Base-by-base conservation (phyloP, 2,329 filamentous ascomycete genomes). In the Chrysoporthe cubensis region DNA sequence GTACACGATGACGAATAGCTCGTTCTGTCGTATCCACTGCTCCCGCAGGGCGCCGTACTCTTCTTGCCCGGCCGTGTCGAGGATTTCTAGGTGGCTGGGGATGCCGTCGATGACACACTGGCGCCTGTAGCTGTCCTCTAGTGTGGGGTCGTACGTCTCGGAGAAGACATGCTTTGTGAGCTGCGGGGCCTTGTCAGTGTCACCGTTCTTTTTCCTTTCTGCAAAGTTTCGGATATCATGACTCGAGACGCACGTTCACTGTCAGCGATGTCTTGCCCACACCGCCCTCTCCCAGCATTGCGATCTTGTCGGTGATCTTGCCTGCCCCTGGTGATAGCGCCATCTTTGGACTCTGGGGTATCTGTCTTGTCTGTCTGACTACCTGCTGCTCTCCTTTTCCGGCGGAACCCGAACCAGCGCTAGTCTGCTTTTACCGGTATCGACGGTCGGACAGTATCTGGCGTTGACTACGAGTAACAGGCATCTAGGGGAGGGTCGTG, bases 11-110 rank as follows among this genome's bases (percentile, higher is more conserved):
- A 69, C 65, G 52, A 69, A 69, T 21, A 69, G 68, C 65, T 69
- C 68, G 57, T 66, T 69, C 57, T 69, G 65, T n/a, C 68, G 65
- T 64, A 69, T 69, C 68, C 68, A 69, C 34, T 69, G 68, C 52
- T 69, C 68, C 34, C 68, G 65, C 62, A 69, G 65, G 32, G 68
- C 68, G 1, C 65, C 66, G 62, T 67, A 69, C 62, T 69, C 68
- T 32, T 69, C 68, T 65, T 69, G 68, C 6, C 68, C 68, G 37
- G 68, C 68, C 26, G 68, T 69, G 62, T 69, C 68, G 43, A 69
- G 68, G 44, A 69, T 69, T 50, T 69, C 68, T 44, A 69, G 42
- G 43, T 67, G 65, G 37, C 65, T 65, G 26, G 68, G 61, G 40
- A 62, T 63, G 43, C 66, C 62, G 44, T 69, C 68, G 37, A 69